phyloP scores from a whole-genome alignment of 768 basidiomycete genomes.

The Cubamyces lactineus region DNA sequence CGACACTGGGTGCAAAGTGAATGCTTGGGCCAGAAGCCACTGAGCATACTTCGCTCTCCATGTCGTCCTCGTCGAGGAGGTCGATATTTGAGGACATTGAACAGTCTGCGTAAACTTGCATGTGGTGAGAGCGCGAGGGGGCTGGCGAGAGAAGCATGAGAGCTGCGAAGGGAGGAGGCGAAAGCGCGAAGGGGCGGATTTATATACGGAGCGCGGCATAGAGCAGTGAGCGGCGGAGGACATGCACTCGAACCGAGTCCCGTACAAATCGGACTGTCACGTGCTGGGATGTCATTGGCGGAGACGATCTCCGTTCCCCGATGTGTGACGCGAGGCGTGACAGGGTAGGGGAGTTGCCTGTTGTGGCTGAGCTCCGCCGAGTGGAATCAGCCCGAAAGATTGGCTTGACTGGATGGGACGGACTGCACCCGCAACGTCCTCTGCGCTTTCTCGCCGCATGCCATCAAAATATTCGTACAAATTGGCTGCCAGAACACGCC shows the following conservation, averaged over 20 bases:
- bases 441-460: neutral
- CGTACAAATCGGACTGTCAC: conserved; percentile 28
- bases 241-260: conserved; percentile 24
- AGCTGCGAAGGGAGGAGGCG: conserved; percentile 14
- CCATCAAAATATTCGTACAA: neutral
- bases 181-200: conserved; percentile 8
- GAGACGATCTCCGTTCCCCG: conserved; percentile 23
- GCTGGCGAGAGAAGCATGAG: conserved; percentile 17
- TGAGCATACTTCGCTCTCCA: conserved; percentile 44
- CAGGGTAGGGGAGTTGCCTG: conserved; percentile 1
- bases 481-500: neutral
- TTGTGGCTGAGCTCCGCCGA: conserved; percentile 1
- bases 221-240: conserved; percentile 27
- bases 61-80: conserved; percentile 44
- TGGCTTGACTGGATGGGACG: neutral
- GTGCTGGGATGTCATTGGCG: conserved; percentile 18
- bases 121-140: conserved; percentile 21
- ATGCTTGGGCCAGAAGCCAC: conserved; percentile 39
- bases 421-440: neutral
- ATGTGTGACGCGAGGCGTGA: conserved; percentile 13
- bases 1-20: conserved; percentile 44
- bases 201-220: conserved; percentile 21
- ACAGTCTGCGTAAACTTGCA: conserved; percentile 13
- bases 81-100: conserved; percentile 18
- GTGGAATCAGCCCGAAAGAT: conserved; percentile 7